A percentile compares a stretch with the other conserved stretches of the same genome.
Evolutionary conservation across 2,329 filamentous ascomycete species (phyloP).

Genomic region (Pyrenochaeta sp.): DNA sequence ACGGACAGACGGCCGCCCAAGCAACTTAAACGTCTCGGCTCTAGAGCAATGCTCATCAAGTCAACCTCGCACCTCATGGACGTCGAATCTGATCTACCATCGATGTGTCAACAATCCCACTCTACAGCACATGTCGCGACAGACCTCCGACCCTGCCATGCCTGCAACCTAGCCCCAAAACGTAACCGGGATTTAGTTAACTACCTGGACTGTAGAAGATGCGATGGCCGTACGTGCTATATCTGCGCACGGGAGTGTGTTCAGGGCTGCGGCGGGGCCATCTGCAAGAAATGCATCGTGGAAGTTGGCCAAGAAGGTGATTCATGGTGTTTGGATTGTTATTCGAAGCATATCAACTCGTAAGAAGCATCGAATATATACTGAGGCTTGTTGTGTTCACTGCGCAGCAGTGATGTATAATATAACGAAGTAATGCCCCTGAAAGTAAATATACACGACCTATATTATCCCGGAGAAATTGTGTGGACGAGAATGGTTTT

Average conservation of each 20-base stretch:
- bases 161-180: slow-evolving; percentile 72
- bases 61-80: slow-evolving; percentile 46
- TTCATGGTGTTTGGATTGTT: slow-evolving; percentile 71
- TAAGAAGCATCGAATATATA: slow-evolving; percentile 4
- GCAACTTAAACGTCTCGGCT: slow-evolving; percentile 36
- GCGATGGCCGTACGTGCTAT: slow-evolving; percentile 70
- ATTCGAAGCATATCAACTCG: slow-evolving; percentile 32
- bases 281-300: slow-evolving; percentile 75
- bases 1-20: slow-evolving; percentile 41
- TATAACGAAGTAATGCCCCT: background rate
- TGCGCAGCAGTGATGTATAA: background rate
- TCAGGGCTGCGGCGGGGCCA: slow-evolving; percentile 58
- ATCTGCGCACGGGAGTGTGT: slow-evolving; percentile 73
- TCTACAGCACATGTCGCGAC: slow-evolving; percentile 14
- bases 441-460: background rate
- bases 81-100: slow-evolving; percentile 26
- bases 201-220: slow-evolving; percentile 71
- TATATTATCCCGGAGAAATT: too few species aligned
- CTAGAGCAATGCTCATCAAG: slow-evolving; percentile 34
- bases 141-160: slow-evolving; percentile 65
- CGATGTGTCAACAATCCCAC: slow-evolving; percentile 1
- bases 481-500: too few species aligned
- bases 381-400: background rate
- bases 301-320: slow-evolving; percentile 72
- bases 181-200: slow-evolving; percentile 72